Base-by-base conservation (phyloP, 495 filamentous ascomycete species). In the Podospora tetraspora region DNA sequence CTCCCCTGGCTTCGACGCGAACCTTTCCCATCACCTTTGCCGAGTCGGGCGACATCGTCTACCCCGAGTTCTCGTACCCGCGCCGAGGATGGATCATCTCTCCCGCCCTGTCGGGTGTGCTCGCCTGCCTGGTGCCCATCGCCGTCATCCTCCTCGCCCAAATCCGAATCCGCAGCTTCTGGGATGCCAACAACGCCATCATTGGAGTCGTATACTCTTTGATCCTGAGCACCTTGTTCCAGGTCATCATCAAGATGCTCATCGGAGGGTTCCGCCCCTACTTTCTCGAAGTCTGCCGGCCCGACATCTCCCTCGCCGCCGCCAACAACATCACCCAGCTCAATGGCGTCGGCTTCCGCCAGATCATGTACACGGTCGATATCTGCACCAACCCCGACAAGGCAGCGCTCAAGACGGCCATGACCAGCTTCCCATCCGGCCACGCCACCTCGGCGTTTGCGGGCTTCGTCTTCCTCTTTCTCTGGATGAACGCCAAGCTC, bases 401-500 rank as follows among this genome's bases (percentile, higher is more conserved):
- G 62, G 68, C 81, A 57, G 81, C 57, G 8, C 10, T 86, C 66
- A 79, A 83, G 66, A 81, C 81, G 64, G 81, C 80, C 13, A 74
- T 89, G 57, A 82, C 87, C 68, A 84, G 82, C 1, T 89, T 90
- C 70, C 88, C 88, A 0, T 84, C 79, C 7, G 89, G 89, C 4
- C 88, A 90, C 70, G 79, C 85, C 32, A 81, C 82, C 0, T 82
- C 83, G 5, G 83, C 87, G 0, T 90, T 88, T 67, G 85, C 85
- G 0, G 84, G 82, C 13, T 84, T 84, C 64, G 71, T 82, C 7
- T 90, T 82, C 66, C 72, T 89, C 3, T 81, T 79, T 22, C 79
- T 90, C 0, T 91, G 88, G 74, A 78, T 90, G 27, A 89, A 90
- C 67, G 87, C 85, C 6, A 89, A 90, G 69, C 78, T 91, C 21